Evolutionary conservation across 148 eudicot genomes (phyloP).

Genomic region (Cornus kousa): DNA sequence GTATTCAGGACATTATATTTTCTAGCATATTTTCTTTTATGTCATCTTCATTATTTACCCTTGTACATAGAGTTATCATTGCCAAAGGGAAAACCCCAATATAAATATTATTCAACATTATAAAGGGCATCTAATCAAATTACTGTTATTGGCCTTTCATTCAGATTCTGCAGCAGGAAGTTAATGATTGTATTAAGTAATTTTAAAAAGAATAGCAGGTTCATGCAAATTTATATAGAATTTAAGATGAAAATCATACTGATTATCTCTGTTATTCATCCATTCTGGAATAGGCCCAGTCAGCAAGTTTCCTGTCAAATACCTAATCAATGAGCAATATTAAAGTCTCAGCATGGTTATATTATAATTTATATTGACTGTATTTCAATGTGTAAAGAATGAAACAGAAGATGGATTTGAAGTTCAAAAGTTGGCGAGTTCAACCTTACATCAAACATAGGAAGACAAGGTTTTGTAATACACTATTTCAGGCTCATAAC

Average conservation of each 20-base stretch:
- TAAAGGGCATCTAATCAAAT: too few species aligned
- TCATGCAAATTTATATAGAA: background rate
- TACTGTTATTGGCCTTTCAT: too few species aligned
- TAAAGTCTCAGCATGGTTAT: background rate
- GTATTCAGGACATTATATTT: too few species aligned
- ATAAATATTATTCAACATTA: too few species aligned
- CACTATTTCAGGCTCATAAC: too few species aligned
- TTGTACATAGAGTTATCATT: too few species aligned
- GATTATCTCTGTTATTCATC: conserved; percentile 27
- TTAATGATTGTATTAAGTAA: too few species aligned
- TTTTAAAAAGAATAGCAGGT: background rate
- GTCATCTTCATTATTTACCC: too few species aligned
- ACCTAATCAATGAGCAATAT: conserved; percentile 31
- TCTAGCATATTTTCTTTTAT: too few species aligned
- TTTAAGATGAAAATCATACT: conserved; percentile 19
- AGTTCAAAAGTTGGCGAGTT: background rate
- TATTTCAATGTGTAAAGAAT: background rate
- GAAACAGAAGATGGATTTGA: background rate
- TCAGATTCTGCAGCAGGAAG: too few species aligned
- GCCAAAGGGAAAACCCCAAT: too few species aligned
- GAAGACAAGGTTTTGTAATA: background rate
- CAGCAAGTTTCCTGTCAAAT: conserved; percentile 48
- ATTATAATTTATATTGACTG: background rate
- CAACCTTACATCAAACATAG: background rate
- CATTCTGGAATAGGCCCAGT: conserved; percentile 51